These are phyloP conservation scores for Aeschynomene evenia DNA, from an alignment of 306 rosid species.

Conservation along the genomic window DNA sequence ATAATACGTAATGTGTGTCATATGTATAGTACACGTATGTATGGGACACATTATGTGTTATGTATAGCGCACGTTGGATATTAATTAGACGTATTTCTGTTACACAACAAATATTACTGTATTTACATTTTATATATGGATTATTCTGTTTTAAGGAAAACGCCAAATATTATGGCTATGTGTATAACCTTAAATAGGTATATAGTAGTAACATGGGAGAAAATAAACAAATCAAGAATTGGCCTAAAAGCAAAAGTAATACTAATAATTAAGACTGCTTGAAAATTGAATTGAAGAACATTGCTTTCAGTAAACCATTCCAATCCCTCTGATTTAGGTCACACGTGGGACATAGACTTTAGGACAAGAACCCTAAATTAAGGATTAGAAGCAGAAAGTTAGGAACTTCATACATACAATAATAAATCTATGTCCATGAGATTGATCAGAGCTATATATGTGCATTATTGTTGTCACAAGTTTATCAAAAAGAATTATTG, in stretches of 20 bases:
- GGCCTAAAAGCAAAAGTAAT: constrained; percentile 3
- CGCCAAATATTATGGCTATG: not conserved
- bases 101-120: too few relatives aligned
- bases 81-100: too few relatives aligned
- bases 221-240: not conserved
- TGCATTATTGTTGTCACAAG: not conserved
- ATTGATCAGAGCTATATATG: not conserved
- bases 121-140: too few relatives aligned
- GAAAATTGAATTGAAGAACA: not conserved
- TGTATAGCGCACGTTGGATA: too few relatives aligned
- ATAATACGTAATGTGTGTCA: too few relatives aligned
- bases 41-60: too few relatives aligned
- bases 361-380: not conserved
- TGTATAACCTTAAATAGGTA: not conserved
- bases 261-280: too few relatives aligned
- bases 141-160: not conserved
- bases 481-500: too few relatives aligned
- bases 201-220: not conserved
- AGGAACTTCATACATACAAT: not conserved
- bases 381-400: constrained; percentile 13
- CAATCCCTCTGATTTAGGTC: not conserved
- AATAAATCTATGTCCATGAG: not conserved
- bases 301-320: constrained; percentile 28
- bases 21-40: too few relatives aligned
- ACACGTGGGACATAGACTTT: constrained; percentile 25